Conservation (phyloP, 2,329 filamentous ascomycete genomes). For the Ceratocystiopsis brevicomis region DNA sequence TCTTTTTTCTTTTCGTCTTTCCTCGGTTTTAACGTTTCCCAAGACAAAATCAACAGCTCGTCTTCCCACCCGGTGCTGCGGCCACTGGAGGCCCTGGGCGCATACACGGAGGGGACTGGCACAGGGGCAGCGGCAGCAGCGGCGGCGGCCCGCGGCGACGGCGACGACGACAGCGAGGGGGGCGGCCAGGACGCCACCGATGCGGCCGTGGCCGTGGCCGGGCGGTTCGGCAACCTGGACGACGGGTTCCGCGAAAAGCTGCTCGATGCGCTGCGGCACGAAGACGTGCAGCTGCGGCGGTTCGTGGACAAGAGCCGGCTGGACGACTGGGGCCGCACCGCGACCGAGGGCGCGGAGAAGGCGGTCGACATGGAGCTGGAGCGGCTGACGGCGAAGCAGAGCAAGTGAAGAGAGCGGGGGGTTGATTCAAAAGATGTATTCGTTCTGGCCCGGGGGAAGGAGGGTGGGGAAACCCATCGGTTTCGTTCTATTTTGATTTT, state of each 20-base stretch:
- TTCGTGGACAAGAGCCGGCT: conserved; percentile 51
- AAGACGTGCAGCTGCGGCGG: conserved; percentile 46
- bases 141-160: no score
- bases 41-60: conserved; percentile 6
- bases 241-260: conserved; percentile 48
- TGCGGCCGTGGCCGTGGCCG: conserved; percentile 1
- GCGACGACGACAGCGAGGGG: no score
- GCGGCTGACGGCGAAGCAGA: conserved; percentile 6
- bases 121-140: no score
- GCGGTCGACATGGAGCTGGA: conserved; percentile 12
- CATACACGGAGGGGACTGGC: conserved; percentile 41
- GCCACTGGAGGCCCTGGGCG: conserved; percentile 37
- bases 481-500: no score
- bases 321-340: conserved; percentile 38
- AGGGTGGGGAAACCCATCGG: no score
- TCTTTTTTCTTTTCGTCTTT: conserved; percentile 5
- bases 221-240: conserved; percentile 37
- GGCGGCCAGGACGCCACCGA: no score
- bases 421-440: neutral
- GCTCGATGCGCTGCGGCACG: conserved; percentile 49
- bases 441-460: no score
- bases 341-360: conserved; percentile 13
- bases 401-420: neutral
- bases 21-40: conserved; percentile 13
- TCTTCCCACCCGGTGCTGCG: conserved; percentile 25